These are phyloP conservation scores for Rhynchospora pubera DNA, from an alignment of 176 grass and related monocot genomes.

Conservation along the genomic window DNA sequence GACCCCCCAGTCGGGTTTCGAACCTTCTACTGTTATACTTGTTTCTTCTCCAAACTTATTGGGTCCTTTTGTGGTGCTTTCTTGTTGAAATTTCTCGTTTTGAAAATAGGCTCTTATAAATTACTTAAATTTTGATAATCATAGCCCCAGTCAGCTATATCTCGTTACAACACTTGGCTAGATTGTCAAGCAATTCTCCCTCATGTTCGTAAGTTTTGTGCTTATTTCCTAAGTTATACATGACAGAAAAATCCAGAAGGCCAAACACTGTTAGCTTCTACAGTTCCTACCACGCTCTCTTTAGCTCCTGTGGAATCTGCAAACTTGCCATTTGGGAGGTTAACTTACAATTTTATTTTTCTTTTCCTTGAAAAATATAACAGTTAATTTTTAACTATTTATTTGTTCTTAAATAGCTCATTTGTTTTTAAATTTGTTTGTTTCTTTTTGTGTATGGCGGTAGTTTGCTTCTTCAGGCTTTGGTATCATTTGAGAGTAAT, in stretches of 20 bases:
- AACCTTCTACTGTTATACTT: too few species aligned
- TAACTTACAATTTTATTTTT: not conserved
- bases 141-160: too few species aligned
- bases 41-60: too few species aligned
- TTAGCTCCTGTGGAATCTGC: constrained; percentile 13
- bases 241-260: constrained; percentile 77
- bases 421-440: not conserved
- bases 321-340: constrained; percentile 96
- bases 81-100: not conserved
- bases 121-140: not conserved
- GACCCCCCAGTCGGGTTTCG: too few species aligned
- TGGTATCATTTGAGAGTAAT: constrained; percentile 69
- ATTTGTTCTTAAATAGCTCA: not conserved
- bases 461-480: constrained; percentile 83
- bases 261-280: constrained; percentile 86
- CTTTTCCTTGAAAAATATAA: not conserved
- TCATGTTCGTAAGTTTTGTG: not conserved
- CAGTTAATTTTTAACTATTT: not conserved
- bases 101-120: not conserved
- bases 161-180: too few species aligned
- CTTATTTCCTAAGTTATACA: constrained; percentile 17
- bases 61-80: too few species aligned
- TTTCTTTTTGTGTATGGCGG: constrained; percentile 34
- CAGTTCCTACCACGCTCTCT: constrained; percentile 19
- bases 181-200: not conserved